Percentiles rank a stretch among this genome's conserved stretches.
These are phyloP conservation scores for Coelastrella sp. DNA, from an alignment of 139 green algal genomes.

Conservation along the genomic window DNA sequence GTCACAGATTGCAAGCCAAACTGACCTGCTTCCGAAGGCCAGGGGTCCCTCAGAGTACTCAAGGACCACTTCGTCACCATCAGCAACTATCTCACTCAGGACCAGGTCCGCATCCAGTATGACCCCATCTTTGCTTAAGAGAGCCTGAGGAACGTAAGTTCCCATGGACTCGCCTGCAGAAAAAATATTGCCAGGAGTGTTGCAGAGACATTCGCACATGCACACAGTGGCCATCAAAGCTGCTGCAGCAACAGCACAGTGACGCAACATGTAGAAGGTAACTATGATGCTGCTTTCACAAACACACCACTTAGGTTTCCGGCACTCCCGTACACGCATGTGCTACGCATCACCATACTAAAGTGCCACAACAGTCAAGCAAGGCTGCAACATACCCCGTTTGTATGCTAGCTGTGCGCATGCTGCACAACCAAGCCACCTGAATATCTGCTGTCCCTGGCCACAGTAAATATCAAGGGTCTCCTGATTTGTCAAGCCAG, in stretches of 20 bases:
- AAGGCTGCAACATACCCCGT: constrained; percentile 51
- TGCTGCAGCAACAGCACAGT: too few species aligned
- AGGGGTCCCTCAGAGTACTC: constrained; percentile 77
- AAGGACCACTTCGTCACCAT: constrained; percentile 74
- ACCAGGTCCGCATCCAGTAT: constrained; percentile 81
- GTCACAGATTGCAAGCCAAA: too few species aligned
- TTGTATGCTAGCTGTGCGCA: constrained; percentile 75
- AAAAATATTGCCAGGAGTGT: not conserved
- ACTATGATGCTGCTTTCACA: too few species aligned
- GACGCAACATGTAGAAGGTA: too few species aligned
- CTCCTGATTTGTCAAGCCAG: constrained; percentile 59
- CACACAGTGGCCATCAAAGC: not conserved
- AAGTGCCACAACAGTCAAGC: too few species aligned
- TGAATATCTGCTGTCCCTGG: constrained; percentile 78
- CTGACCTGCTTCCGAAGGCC: constrained; percentile 69
- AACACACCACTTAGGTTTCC: too few species aligned
- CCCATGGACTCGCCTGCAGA: constrained; percentile 67
- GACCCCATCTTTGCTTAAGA: constrained; percentile 74
- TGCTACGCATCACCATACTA: too few species aligned
- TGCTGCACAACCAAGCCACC: constrained; percentile 77
- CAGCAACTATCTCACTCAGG: constrained; percentile 76
- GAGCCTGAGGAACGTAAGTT: constrained; percentile 76
- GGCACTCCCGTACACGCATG: too few species aligned
- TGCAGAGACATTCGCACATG: not conserved
- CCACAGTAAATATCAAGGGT: constrained; percentile 73